Evolutionary conservation across 148 eudicot species (phyloP), one percentile per base, ranked within the genome.

Genomic region (Rhododendron ferrugineum): DNA sequence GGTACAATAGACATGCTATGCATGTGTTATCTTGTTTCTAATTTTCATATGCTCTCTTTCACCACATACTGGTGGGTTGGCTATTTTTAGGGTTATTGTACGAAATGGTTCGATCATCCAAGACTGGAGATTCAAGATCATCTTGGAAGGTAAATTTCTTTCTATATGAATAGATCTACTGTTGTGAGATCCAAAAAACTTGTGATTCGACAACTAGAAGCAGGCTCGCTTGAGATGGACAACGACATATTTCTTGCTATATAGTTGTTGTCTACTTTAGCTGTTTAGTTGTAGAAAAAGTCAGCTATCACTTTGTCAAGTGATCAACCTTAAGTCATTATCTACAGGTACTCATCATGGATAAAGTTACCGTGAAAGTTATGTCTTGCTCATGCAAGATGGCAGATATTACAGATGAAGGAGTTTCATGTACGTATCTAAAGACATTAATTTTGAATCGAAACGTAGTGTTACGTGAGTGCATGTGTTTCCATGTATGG

Each of bases 401-500:
- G 99, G 93, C 99, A 37, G 99, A 97, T 91, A 95, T 97, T 87
- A 95, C 98, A 26, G 99, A 95, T 86, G 92, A 97, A 81, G 99
- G 98, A 83, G 93, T 97, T 85, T 95, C 99, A 85, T 89, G 99
- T 97, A 87, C 91, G 98, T 82, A 82, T 88, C n/a, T 46, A 40
- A 22, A 72, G 42, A 36, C 18, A 26, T 10, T 23, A 73, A 34
- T 34, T 50, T 23, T 83, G n/a, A 64, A 46, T 26, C 40, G 28
- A 44, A 42, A 40, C 13, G 16, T 44, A 66, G 13, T 79, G 37
- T 49, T 34, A 46, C 13, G 11, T 28, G 28, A 20, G 26, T 81
- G 72, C 83, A 81, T 58, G 64, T 10, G 46, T 36, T 52, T 80
- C 73, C 54, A 23, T 49, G 79, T 83, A 4, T 52, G 42, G 5